Percentiles rank a stretch among this genome's conserved stretches.
These are phyloP conservation scores for Apodospora peruviana DNA, from an alignment of 495 filamentous ascomycete genomes.

Conservation along the genomic window DNA sequence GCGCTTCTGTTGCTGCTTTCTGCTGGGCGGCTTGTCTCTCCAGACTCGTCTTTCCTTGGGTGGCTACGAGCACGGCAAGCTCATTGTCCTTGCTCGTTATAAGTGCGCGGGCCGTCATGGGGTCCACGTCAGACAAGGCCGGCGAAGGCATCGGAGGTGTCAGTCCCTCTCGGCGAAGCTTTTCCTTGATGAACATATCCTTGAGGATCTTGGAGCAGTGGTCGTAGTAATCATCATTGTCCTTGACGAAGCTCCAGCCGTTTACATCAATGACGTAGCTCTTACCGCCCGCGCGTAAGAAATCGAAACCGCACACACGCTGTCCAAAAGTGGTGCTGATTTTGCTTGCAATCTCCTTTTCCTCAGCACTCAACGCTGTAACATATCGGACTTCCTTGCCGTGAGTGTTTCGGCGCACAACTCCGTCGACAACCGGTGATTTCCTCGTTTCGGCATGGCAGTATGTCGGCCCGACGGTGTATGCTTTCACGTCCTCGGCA, in stretches of 20 bases:
- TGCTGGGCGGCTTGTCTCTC: constrained; percentile 17
- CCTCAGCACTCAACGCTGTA: constrained; percentile 73
- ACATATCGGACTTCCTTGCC: constrained; percentile 97
- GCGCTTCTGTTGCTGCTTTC: constrained; percentile 1
- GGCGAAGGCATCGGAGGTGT: constrained; percentile 41
- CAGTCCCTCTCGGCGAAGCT: constrained; percentile 40
- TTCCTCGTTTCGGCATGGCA: constrained; percentile 97
- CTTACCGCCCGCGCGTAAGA: constrained; percentile 78
- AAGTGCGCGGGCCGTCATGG: constrained; percentile 26
- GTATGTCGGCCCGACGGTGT: constrained; percentile 89
- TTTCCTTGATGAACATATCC: constrained; percentile 79
- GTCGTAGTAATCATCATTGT: constrained; percentile 98
- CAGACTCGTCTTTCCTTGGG: constrained; percentile 31
- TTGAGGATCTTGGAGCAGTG: constrained; percentile 78
- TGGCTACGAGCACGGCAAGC: constrained; percentile 14
- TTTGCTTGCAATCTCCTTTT: constrained; percentile 77
- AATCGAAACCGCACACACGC: constrained; percentile 91
- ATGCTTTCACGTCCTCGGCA: constrained; percentile 96
- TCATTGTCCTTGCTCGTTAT: constrained; percentile 30
- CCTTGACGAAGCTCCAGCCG: constrained; percentile 99
- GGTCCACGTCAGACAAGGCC: constrained; percentile 38
- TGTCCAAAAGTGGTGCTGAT: constrained; percentile 94
- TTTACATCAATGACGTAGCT: constrained; percentile 99
- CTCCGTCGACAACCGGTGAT: constrained; percentile 91
- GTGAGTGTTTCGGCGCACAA: constrained; percentile 91